phyloP scores from a whole-genome alignment of 2,329 filamentous ascomycete genomes.

The Hymenoscyphus repandus region DNA sequence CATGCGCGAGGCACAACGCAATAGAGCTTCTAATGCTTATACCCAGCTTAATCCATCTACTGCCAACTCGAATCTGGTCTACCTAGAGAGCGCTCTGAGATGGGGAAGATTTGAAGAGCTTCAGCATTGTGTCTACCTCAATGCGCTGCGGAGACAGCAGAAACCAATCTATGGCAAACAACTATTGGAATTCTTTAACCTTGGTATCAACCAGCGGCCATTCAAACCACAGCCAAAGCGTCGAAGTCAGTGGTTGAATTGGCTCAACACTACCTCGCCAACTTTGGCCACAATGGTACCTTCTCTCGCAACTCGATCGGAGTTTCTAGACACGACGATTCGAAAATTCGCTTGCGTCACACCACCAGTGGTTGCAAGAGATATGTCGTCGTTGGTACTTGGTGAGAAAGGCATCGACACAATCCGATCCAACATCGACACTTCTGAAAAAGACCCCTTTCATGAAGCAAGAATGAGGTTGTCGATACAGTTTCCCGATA shows the following conservation, averaged over 20 bases:
- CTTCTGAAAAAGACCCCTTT: slow-evolving; percentile 72
- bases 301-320: slow-evolving; percentile 67
- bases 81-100: slow-evolving; percentile 65
- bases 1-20: slow-evolving; percentile 65
- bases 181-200: slow-evolving; percentile 68
- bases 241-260: slow-evolving; percentile 61
- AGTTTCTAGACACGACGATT: slow-evolving; percentile 67
- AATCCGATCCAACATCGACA: slow-evolving; percentile 50
- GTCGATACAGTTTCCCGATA: slow-evolving; percentile 95
- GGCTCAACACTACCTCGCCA: slow-evolving; percentile 68
- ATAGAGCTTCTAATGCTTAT: slow-evolving; percentile 50
- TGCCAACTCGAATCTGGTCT: slow-evolving; percentile 63
- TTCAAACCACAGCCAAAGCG: slow-evolving; percentile 55
- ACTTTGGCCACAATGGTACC: slow-evolving; percentile 63
- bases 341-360: slow-evolving; percentile 91
- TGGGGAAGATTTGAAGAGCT: slow-evolving; percentile 72
- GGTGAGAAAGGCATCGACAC: slow-evolving; percentile 53
- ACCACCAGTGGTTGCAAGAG: slow-evolving; percentile 77
- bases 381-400: slow-evolving; percentile 64
- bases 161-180: slow-evolving; percentile 76
- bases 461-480: slow-evolving; percentile 89
- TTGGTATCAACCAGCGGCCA: slow-evolving; percentile 55
- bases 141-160: slow-evolving; percentile 73
- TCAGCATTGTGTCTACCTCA: slow-evolving; percentile 75
- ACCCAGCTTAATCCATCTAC: slow-evolving; percentile 59